Evolutionary conservation across 192 early-diverging fungal species (phyloP).

Genomic region (Geranomyces michiganensis): DNA sequence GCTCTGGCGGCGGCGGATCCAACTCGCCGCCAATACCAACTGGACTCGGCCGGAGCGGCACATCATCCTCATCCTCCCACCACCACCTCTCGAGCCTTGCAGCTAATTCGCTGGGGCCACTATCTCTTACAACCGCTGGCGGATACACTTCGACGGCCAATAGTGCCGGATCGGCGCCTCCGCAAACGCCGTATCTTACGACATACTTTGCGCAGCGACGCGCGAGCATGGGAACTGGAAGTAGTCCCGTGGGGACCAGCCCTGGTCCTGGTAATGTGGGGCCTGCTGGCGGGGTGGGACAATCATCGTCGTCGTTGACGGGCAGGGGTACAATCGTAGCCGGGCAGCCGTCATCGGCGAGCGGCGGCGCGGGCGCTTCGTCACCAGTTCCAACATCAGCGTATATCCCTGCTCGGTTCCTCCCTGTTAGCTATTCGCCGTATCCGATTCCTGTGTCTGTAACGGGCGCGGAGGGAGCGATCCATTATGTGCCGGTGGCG

Average conservation of each 20-base stretch:
- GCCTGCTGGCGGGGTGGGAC: neutral
- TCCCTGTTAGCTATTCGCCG: constrained; percentile 1
- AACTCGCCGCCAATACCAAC: constrained; percentile 7
- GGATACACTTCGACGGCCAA: neutral
- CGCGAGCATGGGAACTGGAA: constrained; percentile 9
- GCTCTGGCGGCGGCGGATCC: neutral
- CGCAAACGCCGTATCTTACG: constrained; percentile 17
- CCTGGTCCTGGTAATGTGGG: too few species aligned
- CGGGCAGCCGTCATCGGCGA: neutral
- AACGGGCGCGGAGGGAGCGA: constrained; percentile 11
- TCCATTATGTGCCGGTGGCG: constrained; percentile 29
- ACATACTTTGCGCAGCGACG: constrained; percentile 19
- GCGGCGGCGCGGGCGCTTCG: neutral
- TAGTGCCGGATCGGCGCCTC: neutral
- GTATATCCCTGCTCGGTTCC: constrained; percentile 11
- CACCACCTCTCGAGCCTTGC: neutral
- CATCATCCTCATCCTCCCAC: neutral
- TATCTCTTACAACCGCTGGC: neutral
- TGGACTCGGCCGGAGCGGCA: neutral
- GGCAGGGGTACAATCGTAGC: neutral
- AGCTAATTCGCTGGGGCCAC: neutral
- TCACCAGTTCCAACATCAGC: neutral
- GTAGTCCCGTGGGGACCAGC: neutral
- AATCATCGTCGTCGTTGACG: constrained; percentile 1
- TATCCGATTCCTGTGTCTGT: constrained; percentile 11